Evolutionary conservation across 2,329 filamentous ascomycete species (phyloP), one percentile per base, ranked within the genome.

Genomic region (Myriosclerotinia scirpicola): DNA sequence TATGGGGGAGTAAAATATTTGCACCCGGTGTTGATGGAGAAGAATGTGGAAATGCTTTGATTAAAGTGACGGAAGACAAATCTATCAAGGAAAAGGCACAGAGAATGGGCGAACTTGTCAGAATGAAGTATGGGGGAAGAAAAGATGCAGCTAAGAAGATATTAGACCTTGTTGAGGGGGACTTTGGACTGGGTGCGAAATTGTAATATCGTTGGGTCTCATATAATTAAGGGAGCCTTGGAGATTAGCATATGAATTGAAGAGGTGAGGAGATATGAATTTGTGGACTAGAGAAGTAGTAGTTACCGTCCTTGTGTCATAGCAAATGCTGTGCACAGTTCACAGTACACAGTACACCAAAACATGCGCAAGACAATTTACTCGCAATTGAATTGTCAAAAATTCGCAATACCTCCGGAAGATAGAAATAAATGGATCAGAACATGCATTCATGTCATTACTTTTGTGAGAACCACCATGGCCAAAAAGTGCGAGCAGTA

Each of bases 111-210:
- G 56, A 66, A 14, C 5, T 61, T 8, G 44, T 66, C 15, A 54
- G 48, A 15, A 36, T 17, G 8, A 53, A 54, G 26, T 66, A 66
- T 38, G 48, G 64, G 5, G 64, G 64, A 8, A 61, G 64, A 26
- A 38, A 44, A 26, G 55, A 66, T 52, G 64, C 64, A 1, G 56
- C 56, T 7, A 12, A 30, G 11, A 66, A 48, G 56, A 62, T 66
- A 52, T 38, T 66, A 9, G 64, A 66, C 14, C 46, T 66, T 12
- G 26, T 61, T n/a, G 60, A 42, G 14, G 44, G 58, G 2, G 30
- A 61, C 1, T 61, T 50, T 50, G n/a, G 44, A 26, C 14, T 61
- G 5, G 5, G 22, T 11, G 8, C 14, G 6, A 50, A 50, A 12
- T 50, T 38, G 44, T 60, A 17, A 26, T 38, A 3, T 50, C 22